Base-by-base conservation (phyloP, 805 yeast species). In the Candida germanica region DNA sequence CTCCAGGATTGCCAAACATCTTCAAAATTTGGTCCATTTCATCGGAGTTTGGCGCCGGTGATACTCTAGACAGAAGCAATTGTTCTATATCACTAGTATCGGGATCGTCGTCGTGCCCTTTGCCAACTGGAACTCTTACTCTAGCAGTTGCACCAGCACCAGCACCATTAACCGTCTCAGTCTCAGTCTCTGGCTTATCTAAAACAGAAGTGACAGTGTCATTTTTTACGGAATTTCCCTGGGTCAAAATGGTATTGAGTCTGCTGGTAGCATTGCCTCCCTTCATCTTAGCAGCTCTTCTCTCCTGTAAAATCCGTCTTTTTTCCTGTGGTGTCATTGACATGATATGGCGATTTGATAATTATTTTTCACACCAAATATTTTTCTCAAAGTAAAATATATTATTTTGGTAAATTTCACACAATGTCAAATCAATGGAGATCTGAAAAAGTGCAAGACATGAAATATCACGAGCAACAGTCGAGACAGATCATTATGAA, bases 241-340 rank as follows among this genome's bases (percentile, higher is more conserved):
- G 67, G 9, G 59, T 46, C 37, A 66, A 52, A 15, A 67, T 67
- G 17, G 39, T 70, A 43, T 71, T 75, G 48, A 81, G 56, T 42
- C 87, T 61, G 14, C 65, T 65, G 3, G 75, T 50, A 14, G 79
- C 82, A 30, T 71, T 72, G 3, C 81, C 80, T 43, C 69, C 66
- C 33, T 65, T 59, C 65, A 80, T 69, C 52, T 79, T 80, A 43
- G 83, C 80, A 29, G 75, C 80, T 51, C 87, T 69, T 51, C 83
- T 70, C 50, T 81, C 85, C 39, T 85, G 67, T 29, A 80, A 56
- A 15, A 79, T 47, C 36, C 65, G 64, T 49, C 79, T 73, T 57
- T 73, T 78, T 45, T 80, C 86, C 26, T 77, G 79, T 6, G 76
- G 43, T 27, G 46, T 38, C 38, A 42, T 25, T 12, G 36, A 20